Base-by-base conservation (phyloP, 495 filamentous ascomycete genomes). In the Lophiotrema nucula region DNA sequence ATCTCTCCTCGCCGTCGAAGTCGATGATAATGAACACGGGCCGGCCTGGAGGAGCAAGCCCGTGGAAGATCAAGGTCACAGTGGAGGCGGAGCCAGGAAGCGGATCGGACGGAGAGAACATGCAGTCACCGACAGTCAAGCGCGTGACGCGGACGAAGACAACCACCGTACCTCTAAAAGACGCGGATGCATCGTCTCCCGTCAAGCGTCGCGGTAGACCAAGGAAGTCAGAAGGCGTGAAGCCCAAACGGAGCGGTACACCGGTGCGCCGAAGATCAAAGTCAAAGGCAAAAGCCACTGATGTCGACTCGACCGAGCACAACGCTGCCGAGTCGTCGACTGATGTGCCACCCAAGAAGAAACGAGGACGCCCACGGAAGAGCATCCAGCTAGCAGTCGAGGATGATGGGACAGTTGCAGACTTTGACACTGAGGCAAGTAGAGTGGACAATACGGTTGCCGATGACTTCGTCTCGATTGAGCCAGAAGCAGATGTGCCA, bases 1-100 rank as follows among this genome's bases (percentile, higher is more conserved):
- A 56, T 2, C 54, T 61, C 37, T 42, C 43, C 4, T 71, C 71
- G 31, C 71, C 72, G 3, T 50, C 60, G 25, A 73, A 73, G 57
- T 71, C 72, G 0, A 70, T 74, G 58, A 51, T 70, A 3, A 28
- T 74, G 45, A 64, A 61, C 37, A 70, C 71, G 2, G 65, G 58
- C 15, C 41, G 52, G 24, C 21, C 56, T 2, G 64, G 64, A 2
- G 58, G 53, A 15, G 57, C 61, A 19, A 73, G 68, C 56, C 68
- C 69, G 28, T 72, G 69, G 69, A 60, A 67, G 24, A 67, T 76
- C 68, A 70, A 71, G 45, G 73, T 76, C 42, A 72, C 74, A 4
- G 67, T 73, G 18, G 60, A 75, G 57, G 71, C 74, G 23, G 66
- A 75, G 56, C 70, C 70, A 27, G 63, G 47, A 13, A 61, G 24